A percentile compares a stretch with the other conserved stretches of the same genome.
Evolutionary conservation across 805 yeast genomes (phyloP).

Genomic region (Hermanozyma aechmeae): DNA sequence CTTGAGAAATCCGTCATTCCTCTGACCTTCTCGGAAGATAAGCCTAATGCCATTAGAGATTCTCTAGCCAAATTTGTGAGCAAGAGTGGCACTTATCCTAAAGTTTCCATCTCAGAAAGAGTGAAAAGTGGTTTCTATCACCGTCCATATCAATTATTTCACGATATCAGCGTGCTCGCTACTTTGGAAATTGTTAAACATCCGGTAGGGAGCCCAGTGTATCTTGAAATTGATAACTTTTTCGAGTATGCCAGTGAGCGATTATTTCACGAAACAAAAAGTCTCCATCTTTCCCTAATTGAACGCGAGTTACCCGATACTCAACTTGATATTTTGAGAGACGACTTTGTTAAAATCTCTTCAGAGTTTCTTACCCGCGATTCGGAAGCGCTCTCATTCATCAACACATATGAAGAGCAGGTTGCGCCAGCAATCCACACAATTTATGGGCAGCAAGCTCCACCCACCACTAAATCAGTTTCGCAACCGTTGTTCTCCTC

Average conservation of each 20-base stretch:
- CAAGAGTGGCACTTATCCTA: slow-evolving; percentile 13
- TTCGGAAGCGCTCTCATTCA: slow-evolving; percentile 47
- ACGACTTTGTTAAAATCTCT: slow-evolving; percentile 55
- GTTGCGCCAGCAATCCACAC: slow-evolving; percentile 15
- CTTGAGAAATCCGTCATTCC: slow-evolving; percentile 27
- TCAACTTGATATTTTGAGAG: slow-evolving; percentile 32
- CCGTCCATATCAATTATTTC: slow-evolving; percentile 48
- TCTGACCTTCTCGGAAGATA: slow-evolving; percentile 34
- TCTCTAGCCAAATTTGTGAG: slow-evolving; percentile 31
- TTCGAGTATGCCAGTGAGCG: slow-evolving; percentile 56
- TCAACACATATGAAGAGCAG: slow-evolving; percentile 23
- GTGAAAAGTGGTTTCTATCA: slow-evolving; percentile 30
- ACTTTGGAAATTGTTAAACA: slow-evolving; percentile 37
- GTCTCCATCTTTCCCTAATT: slow-evolving; percentile 12
- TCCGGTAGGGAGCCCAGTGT: slow-evolving; percentile 39
- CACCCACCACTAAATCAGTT: slow-evolving; percentile 36
- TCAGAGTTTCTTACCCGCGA: slow-evolving; percentile 40
- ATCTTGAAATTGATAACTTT: slow-evolving; percentile 50
- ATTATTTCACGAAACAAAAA: slow-evolving; percentile 50
- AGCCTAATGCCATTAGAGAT: slow-evolving; percentile 32
- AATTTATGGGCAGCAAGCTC: slow-evolving; percentile 18
- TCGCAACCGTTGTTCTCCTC: slow-evolving; percentile 79
- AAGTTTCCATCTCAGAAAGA: slow-evolving; percentile 36
- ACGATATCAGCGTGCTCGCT: slow-evolving; percentile 55
- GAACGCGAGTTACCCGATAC: slow-evolving; percentile 9